Conservation (phyloP, 176 grass and related monocot species). For the Rhynchospora breviuscula region DNA sequence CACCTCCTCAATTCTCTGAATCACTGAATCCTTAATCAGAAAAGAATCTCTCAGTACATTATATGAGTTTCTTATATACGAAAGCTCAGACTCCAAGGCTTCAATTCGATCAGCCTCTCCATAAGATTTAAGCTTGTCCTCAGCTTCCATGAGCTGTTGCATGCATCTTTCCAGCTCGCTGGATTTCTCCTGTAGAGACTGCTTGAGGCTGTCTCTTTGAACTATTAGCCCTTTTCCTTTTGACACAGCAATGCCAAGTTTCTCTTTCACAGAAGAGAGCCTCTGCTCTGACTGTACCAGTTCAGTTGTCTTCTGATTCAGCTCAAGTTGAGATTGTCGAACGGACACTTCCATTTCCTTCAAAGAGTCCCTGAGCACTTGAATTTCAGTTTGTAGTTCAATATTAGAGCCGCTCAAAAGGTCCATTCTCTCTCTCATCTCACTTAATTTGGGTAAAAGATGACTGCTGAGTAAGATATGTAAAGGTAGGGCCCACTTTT, state of each 20-base stretch:
- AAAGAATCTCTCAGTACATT: slow-evolving; percentile 96
- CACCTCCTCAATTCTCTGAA: slow-evolving; percentile 97
- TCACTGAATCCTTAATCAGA: slow-evolving; percentile 86
- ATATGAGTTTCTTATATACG: slow-evolving; percentile 86
- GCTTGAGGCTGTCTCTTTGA: slow-evolving; percentile 88
- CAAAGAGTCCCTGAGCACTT: slow-evolving; percentile 56
- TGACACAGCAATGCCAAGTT: slow-evolving; percentile 89
- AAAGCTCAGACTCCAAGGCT: slow-evolving; percentile 94
- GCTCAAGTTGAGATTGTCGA: slow-evolving; percentile 34
- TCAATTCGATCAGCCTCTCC: slow-evolving; percentile 88
- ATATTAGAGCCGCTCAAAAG: slow-evolving; percentile 54
- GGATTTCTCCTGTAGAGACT: slow-evolving; percentile 72
- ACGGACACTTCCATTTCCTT: slow-evolving; percentile 48
- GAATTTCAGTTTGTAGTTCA: slow-evolving; percentile 61
- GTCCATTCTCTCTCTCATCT: slow-evolving; percentile 51
- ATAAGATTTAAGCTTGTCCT: slow-evolving; percentile 79
- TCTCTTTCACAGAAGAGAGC: slow-evolving; percentile 78
- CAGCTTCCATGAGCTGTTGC: slow-evolving; percentile 62
- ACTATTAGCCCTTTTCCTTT: slow-evolving; percentile 95
- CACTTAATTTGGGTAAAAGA: slow-evolving; percentile 45
- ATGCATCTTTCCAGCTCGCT: slow-evolving; percentile 68
- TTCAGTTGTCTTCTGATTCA: slow-evolving; percentile 62
- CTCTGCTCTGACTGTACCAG: slow-evolving; percentile 83
- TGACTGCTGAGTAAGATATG: slow-evolving; percentile 50
- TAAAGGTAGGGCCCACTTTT: slow-evolving; percentile 61